These are phyloP conservation scores for Penicillium expansum DNA, from an alignment of 2,329 filamentous ascomycete genomes.

Conservation along the genomic window DNA sequence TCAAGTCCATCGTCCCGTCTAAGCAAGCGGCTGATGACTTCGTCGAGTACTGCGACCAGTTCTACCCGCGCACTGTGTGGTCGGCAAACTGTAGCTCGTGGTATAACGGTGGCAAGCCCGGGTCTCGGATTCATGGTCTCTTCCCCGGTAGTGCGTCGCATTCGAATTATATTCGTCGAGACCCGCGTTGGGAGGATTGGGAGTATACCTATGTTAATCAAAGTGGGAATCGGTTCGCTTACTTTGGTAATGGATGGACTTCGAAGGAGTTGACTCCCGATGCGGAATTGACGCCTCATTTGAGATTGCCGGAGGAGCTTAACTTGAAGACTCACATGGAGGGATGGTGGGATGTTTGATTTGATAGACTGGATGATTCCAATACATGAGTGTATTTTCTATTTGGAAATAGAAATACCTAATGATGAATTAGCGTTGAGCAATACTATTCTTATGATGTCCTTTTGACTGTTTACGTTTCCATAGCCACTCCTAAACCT, in stretches of 20 bases:
- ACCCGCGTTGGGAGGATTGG: constrained; percentile 60
- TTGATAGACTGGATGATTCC: background rate
- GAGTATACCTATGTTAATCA: constrained; percentile 51
- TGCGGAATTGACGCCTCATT: constrained; percentile 63
- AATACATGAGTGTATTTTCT: background rate
- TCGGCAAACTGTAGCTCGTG: constrained; percentile 62
- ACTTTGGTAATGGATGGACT: constrained; percentile 68
- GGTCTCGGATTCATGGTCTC: constrained; percentile 63
- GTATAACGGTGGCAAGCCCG: constrained; percentile 66
- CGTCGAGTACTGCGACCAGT: constrained; percentile 45
- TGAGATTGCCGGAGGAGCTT: constrained; percentile 55
- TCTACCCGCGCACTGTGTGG: constrained; percentile 52
- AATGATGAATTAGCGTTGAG: background rate
- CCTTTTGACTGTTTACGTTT: background rate
- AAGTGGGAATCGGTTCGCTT: constrained; percentile 48
- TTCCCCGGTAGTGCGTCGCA: constrained; percentile 69
- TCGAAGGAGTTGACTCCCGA: constrained; percentile 54
- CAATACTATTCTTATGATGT: background rate
- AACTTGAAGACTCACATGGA: constrained; percentile 65
- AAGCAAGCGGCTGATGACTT: constrained; percentile 60
- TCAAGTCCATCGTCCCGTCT: constrained; percentile 59
- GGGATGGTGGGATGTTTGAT: constrained; percentile 59
- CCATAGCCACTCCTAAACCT: background rate
- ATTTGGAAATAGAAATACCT: background rate
- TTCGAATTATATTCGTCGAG: constrained; percentile 56